Evolutionary conservation across 202 grass and related monocot species (phyloP).

Genomic region (Hordeum pubiflorum): DNA sequence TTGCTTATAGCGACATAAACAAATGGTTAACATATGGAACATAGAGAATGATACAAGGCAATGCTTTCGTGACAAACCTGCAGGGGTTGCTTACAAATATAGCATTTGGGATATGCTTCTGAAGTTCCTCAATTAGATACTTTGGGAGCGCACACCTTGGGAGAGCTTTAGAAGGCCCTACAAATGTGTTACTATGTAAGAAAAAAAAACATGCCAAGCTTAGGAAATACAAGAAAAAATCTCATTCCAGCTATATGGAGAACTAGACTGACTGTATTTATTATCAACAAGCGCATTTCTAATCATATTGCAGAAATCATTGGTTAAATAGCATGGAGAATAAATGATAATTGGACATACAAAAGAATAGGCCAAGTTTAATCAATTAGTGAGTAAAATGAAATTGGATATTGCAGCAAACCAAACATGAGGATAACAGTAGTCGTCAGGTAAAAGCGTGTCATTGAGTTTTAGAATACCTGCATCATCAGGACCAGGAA

Average conservation of each 20-base stretch:
- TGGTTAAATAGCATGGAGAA: slow-evolving; percentile 18
- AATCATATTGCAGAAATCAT: slow-evolving; percentile 5
- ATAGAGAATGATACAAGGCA: slow-evolving; percentile 2
- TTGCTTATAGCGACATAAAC: background rate
- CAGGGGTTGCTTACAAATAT: slow-evolving; percentile 96
- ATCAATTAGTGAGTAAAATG: slow-evolving; percentile 1
- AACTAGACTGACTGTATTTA: background rate
- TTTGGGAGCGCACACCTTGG: slow-evolving; percentile 85
- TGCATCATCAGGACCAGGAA: slow-evolving; percentile 89
- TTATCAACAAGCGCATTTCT: background rate
- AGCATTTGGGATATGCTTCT: slow-evolving; percentile 78
- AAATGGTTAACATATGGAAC: background rate
- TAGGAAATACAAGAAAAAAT: background rate
- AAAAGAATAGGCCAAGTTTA: slow-evolving; percentile 21
- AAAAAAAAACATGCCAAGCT: background rate
- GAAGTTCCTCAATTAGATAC: slow-evolving; percentile 86
- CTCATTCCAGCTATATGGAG: background rate
- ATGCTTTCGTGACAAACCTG: slow-evolving; percentile 53
- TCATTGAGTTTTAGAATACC: slow-evolving; percentile 42
- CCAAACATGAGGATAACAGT: background rate
- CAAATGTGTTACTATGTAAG: slow-evolving; percentile 23
- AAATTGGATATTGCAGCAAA: background rate
- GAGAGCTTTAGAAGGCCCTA: slow-evolving; percentile 86
- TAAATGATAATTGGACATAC: background rate
- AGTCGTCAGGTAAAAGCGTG: slow-evolving; percentile 2